Evolutionary conservation across 768 basidiomycete species (phyloP).

Genomic region (Trametes meyenii): DNA sequence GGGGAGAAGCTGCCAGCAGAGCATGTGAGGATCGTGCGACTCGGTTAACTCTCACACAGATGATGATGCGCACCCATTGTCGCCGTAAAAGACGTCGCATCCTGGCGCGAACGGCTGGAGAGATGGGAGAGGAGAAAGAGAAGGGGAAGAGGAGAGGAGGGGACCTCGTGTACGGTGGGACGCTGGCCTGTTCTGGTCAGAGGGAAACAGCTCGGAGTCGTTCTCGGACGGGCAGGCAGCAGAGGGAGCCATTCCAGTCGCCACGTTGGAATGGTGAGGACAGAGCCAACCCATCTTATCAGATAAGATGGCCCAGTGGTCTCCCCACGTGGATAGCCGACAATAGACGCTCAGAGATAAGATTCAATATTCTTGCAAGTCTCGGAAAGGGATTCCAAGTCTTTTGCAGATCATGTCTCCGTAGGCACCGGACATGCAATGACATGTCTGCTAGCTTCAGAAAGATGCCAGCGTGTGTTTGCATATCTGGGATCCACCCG

Average conservation of each 20-base stretch:
- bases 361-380: no score
- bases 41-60: conserved; percentile 9
- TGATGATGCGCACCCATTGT: conserved; percentile 8
- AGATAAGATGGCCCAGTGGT: conserved; percentile 12
- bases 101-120: background rate
- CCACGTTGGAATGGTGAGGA: background rate
- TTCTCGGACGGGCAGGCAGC: background rate
- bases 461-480: no score
- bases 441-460: no score
- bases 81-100: background rate
- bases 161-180: background rate
- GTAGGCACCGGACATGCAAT: no score
- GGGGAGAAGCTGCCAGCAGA: conserved; percentile 4
- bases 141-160: background rate
- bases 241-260: background rate
- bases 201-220: background rate
- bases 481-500: no score
- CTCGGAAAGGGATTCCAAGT: no score
- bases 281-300: conserved; percentile 12
- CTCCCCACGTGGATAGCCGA: background rate
- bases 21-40: conserved; percentile 5
- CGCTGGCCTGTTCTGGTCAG: background rate
- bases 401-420: no score
- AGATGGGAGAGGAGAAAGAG: background rate
- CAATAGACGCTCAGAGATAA: no score